Conservation (phyloP, 352 stramenopile species). For the Pythium insidiosum region DNA sequence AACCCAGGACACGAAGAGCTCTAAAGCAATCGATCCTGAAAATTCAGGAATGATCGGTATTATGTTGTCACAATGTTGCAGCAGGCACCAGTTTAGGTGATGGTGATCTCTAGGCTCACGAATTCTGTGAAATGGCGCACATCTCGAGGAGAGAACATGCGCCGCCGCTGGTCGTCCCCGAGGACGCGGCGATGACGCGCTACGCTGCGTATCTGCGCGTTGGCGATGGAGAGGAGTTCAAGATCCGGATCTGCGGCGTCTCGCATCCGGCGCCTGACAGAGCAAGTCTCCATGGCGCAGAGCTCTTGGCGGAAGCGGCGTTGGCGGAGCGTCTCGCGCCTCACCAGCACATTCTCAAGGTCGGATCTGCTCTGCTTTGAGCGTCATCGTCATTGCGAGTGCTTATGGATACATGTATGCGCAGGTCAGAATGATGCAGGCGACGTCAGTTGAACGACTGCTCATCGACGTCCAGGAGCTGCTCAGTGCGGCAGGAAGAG, state of each 20-base stretch:
- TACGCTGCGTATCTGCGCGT: conserved; percentile 56
- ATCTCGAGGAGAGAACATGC: background rate
- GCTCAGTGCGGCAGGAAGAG: conserved; percentile 14
- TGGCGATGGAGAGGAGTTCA: conserved; percentile 34
- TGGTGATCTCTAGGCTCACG: conserved; percentile 1
- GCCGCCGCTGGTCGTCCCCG: conserved; percentile 23
- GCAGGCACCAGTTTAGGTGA: background rate
- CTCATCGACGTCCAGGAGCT: conserved; percentile 51
- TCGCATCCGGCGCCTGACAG: conserved; percentile 1
- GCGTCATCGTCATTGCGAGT: no score
- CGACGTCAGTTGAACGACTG: conserved; percentile 43
- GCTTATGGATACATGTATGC: no score
- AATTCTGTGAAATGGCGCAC: background rate
- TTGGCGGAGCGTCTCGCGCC: conserved; percentile 33
- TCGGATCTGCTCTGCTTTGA: no score
- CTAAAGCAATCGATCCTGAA: no score
- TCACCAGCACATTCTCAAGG: conserved; percentile 39
- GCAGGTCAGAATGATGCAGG: conserved; percentile 38
- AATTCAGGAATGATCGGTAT: no score
- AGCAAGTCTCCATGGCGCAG: conserved; percentile 19
- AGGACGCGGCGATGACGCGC: conserved; percentile 25
- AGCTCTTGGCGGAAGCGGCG: conserved; percentile 46
- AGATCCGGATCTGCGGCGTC: conserved; percentile 35
- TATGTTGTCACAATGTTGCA: no score
- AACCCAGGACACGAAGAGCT: no score